Conservation (phyloP, 2,329 filamentous ascomycete species). For the Stachybotrys elegans region DNA sequence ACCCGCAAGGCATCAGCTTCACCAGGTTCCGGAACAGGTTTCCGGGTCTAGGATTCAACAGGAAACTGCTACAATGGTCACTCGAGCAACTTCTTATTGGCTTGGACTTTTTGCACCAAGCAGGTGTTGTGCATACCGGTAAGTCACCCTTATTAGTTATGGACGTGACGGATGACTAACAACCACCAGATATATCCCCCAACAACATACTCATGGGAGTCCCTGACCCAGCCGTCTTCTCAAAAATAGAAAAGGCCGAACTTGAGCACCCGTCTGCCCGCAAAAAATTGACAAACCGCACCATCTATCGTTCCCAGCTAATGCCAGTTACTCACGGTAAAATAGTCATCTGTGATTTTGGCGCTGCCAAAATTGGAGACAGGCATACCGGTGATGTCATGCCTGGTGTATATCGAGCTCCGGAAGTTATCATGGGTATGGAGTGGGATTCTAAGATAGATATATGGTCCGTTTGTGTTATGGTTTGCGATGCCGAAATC, state of each 20-base stretch:
- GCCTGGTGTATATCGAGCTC: slow-evolving; percentile 34
- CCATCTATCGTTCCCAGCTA: slow-evolving; percentile 36
- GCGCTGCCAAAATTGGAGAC: slow-evolving; percentile 30
- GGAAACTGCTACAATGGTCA: slow-evolving; percentile 15
- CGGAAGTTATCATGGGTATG: slow-evolving; percentile 40
- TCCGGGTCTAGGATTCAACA: slow-evolving; percentile 14
- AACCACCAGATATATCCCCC: slow-evolving; percentile 33
- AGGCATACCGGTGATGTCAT: slow-evolving; percentile 30
- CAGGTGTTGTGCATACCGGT: slow-evolving; percentile 12
- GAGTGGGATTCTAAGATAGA: slow-evolving; percentile 43
- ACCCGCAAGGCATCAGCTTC: slow-evolving; percentile 10
- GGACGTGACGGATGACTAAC: too few relatives aligned
- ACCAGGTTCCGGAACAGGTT: slow-evolving; percentile 15
- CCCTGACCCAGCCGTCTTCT: slow-evolving; percentile 31
- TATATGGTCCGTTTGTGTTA: slow-evolving; percentile 47
- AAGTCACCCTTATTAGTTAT: too few relatives aligned
- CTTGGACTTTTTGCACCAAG: slow-evolving; percentile 13
- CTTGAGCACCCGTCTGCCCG: slow-evolving; percentile 31
- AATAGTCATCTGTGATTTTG: slow-evolving; percentile 44
- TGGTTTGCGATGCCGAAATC: slow-evolving; percentile 23
- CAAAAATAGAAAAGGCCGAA: slow-evolving; percentile 32
- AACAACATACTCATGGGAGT: slow-evolving; percentile 42
- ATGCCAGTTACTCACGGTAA: slow-evolving; percentile 24
- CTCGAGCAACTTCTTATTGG: slow-evolving; percentile 10
- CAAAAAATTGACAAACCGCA: slow-evolving; percentile 33